Base-by-base conservation (phyloP, 75 land plant genomes). In the Selaginella moellendorffii region DNA sequence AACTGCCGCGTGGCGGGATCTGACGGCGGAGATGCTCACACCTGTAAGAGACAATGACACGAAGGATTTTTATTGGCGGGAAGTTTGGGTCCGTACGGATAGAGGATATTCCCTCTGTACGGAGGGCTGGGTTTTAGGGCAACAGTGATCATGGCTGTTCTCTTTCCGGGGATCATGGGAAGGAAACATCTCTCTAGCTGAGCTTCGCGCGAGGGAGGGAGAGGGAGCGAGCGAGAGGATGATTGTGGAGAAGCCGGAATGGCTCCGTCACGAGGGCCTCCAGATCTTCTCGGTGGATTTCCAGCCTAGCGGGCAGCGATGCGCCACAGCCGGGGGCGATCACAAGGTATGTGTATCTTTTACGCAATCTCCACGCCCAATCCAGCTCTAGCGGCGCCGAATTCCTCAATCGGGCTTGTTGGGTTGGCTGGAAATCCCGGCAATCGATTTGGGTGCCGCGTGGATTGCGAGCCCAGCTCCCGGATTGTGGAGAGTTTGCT, bases 271-370 rank as follows among this genome's bases (percentile, higher is more conserved):
- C 68, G 89, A 75, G 52, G 96, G 96, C 26, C 71, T 85, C 71
- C 96, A 92, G 77, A 85, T 92, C 65, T 92, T 92, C 83, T 83
- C 97, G 70, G 71, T 92, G 54, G 97, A 92, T 66, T 80, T 88
- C 63, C 97, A 92, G 61, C 81, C 97, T 26, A 79, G 83, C 53
- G 90, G 85, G 0, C 79, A 70, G 21, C 80, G 97, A 27, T 85
- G 88, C 64, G 95, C 96, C 14, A 92, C 97, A 46, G 97, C 90
- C 21, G 97, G 97, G 51, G 96, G 97, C 36, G 97, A 92, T 62
- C 96, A 88, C 65, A 92, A 88, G 97, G 97, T 88, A 61, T 5
- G 28, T 56, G 24, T 56, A 56, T 21, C 10, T 46, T 46, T 46
- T 18, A 46, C 10, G 10, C 14, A 10, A 46, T 46, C 14, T 46